Conservation (phyloP, 345 rosid species). For the Fremontodendron californicum region DNA sequence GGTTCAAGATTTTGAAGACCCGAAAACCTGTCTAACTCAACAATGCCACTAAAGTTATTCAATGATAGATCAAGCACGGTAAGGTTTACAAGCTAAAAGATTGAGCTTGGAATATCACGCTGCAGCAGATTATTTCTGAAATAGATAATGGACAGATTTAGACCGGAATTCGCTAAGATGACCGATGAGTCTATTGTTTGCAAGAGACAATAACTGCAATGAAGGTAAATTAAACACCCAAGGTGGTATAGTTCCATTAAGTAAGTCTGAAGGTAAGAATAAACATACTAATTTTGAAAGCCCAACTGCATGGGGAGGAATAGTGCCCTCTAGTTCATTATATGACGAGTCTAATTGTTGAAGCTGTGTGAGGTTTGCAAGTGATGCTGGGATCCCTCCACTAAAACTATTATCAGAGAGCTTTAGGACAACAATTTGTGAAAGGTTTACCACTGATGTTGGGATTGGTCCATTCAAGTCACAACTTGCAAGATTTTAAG, state of each 20-base stretch:
- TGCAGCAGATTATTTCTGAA: slow-evolving; percentile 6
- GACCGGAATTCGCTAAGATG: slow-evolving; percentile 6
- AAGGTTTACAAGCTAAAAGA: neutral
- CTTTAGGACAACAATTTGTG: slow-evolving; percentile 6
- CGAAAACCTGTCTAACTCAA: slow-evolving; percentile 16
- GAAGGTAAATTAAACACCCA: slow-evolving; percentile 9
- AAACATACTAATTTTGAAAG: neutral
- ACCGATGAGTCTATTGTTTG: slow-evolving; percentile 3
- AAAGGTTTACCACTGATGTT: slow-evolving; percentile 22
- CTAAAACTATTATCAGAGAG: slow-evolving; percentile 7
- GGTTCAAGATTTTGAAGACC: neutral
- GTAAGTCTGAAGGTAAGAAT: neutral
- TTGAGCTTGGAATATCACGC: slow-evolving; percentile 18
- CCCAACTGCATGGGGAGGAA: neutral
- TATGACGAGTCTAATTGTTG: neutral
- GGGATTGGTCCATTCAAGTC: slow-evolving; percentile 27
- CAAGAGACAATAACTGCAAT: neutral
- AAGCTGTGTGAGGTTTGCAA: slow-evolving; percentile 5
- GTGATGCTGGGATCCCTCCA: slow-evolving; percentile 20
- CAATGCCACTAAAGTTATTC: neutral
- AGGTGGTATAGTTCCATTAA: slow-evolving; percentile 20
- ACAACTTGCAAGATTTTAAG: neutral
- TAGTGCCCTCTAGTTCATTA: neutral
- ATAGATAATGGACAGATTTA: neutral
- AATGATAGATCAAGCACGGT: neutral